phyloP scores from a whole-genome alignment of 2,329 filamentous ascomycete species.

The Arthrobotrys sinensis region DNA sequence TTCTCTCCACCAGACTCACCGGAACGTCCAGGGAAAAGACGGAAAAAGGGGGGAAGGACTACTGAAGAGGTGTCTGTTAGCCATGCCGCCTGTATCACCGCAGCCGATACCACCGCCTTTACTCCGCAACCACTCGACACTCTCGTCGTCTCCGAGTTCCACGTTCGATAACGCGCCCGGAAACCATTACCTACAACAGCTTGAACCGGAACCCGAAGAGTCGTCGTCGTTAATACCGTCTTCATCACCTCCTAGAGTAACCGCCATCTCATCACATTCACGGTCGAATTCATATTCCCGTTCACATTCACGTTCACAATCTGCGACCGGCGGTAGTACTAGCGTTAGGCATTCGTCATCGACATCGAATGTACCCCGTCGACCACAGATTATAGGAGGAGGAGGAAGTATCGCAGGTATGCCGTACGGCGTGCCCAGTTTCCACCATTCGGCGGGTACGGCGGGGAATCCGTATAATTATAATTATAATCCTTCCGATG shows the following conservation, averaged over 20 bases:
- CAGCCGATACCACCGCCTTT: conserved; percentile 39
- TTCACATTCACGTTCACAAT: background rate
- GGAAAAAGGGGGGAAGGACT: background rate
- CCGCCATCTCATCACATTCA: background rate
- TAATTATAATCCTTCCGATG: conserved; percentile 52
- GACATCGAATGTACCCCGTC: conserved; percentile 20
- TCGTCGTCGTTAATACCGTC: conserved; percentile 22
- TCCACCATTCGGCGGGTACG: conserved; percentile 47
- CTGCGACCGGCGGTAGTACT: background rate
- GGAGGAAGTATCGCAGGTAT: conserved; percentile 12
- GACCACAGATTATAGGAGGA: background rate
- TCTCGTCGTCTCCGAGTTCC: conserved; percentile 39
- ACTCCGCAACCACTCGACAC: conserved; percentile 35
- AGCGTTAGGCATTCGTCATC: background rate
- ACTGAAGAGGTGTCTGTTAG: background rate
- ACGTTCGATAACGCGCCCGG: conserved; percentile 56
- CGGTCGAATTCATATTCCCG: conserved; percentile 1
- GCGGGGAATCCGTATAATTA: conserved; percentile 43
- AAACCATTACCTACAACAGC: conserved; percentile 54
- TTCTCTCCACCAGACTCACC: conserved; percentile 16
- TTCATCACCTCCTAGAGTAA: conserved; percentile 35
- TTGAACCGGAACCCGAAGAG: conserved; percentile 50
- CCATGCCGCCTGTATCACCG: conserved; percentile 45
- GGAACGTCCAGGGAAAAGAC: background rate
- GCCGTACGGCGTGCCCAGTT: conserved; percentile 57